phyloP scores from a whole-genome alignment of 768 basidiomycete genomes.

The Xerocomellus amylosporus region DNA sequence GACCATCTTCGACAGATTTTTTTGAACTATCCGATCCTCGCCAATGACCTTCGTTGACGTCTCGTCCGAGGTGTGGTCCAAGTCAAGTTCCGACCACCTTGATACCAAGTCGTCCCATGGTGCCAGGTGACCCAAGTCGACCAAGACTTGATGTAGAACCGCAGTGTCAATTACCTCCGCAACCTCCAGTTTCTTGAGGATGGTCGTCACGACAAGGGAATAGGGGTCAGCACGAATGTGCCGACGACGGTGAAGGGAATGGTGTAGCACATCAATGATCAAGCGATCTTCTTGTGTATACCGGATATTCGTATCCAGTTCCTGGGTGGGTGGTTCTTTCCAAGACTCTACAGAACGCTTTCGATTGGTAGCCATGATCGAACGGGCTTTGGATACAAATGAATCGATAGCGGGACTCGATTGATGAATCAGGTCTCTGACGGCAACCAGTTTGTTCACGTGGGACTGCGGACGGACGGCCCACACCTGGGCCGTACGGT shows the following conservation, averaged over 20 bases:
- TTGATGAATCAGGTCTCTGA: conserved; percentile 47
- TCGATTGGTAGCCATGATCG: conserved; percentile 38
- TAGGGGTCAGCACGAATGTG: conserved; percentile 64
- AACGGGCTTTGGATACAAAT: conserved; percentile 52
- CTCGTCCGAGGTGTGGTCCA: conserved; percentile 22
- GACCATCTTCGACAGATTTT: conserved; percentile 13
- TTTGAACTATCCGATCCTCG: conserved; percentile 27
- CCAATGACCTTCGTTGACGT: conserved; percentile 34
- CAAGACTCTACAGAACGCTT: conserved; percentile 31
- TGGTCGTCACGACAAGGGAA: conserved; percentile 43
- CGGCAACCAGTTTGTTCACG: conserved; percentile 46
- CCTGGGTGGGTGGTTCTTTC: conserved; percentile 29
- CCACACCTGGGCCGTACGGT: conserved; percentile 51
- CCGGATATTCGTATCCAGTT: conserved; percentile 20
- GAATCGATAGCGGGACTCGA: conserved; percentile 39
- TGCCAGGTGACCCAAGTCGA: conserved; percentile 69
- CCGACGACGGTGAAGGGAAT: conserved; percentile 48
- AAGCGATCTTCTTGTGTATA: conserved; percentile 55
- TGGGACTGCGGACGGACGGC: conserved; percentile 61
- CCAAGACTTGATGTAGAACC: conserved; percentile 47
- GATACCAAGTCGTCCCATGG: conserved; percentile 76
- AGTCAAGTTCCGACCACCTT: conserved; percentile 35
- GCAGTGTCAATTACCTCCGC: conserved; percentile 29
- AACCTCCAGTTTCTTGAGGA: conserved; percentile 56
- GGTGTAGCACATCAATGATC: conserved; percentile 58